Base-by-base conservation (phyloP, 73 alveolate species). In the Paramecium tetraurelia region DNA sequence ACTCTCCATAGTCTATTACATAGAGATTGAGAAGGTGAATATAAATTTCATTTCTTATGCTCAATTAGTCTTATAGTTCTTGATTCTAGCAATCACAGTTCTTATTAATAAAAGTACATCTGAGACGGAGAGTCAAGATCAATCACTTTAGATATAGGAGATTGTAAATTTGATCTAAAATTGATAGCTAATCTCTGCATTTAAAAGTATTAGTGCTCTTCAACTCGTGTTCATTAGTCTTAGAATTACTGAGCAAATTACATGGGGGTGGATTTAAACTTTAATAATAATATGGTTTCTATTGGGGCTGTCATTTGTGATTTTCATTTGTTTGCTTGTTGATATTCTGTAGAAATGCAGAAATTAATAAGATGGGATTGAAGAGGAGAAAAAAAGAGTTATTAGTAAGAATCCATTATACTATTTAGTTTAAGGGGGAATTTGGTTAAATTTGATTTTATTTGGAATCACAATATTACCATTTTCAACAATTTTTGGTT, bases 201-300 rank as follows among this genome's bases (percentile, higher is more conserved):
- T 80, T 80, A 80, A 80, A 80, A 44, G 90, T 80, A 80, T 80
- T 10, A 29, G 76, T 11, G 46, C 76, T 16, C 38, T 80, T 22
- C 48, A 80, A 80, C 29, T 80, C 7, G 90, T 80, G 7, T 80
- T 80, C 48, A 48, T 80, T 4, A 44, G 63, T 44, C 48, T 80
- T 1, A 40, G 57, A 44, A 38, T 33, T 36, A 80, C 90, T 8
- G 29, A 80, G 4, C 9, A 40, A 48, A 80, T 80, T 12, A 80
- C 24, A 6, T 80, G 90, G 90, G 33, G 76, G 4, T 80, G 90
- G 90, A 41, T 44, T 12, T 80, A 80, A 43, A 80, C 90, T 0
- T 80, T 80, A 44, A 80, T 80, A 10, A 80, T 80, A 10, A 27
- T 46, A 38, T 80, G 90, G 90, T 80, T 80, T 48, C n/a, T 33